Evolutionary conservation across 495 filamentous ascomycete species (phyloP).

Genomic region (Cercophora scortea): DNA sequence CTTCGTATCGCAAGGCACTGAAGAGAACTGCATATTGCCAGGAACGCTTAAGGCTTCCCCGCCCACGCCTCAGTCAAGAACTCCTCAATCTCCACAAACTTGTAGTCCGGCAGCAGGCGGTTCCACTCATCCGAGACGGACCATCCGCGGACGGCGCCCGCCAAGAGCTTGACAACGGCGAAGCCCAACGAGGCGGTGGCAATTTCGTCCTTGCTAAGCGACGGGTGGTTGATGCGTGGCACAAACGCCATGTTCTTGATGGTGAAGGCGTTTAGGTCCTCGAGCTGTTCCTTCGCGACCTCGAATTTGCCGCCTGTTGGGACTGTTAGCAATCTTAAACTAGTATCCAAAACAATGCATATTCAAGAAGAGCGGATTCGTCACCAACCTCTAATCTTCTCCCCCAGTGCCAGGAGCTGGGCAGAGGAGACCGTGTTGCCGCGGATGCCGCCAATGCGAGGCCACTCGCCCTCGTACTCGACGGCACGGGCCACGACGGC

Average conservation of each 20-base stretch:
- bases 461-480: constrained; percentile 50
- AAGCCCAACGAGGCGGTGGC: constrained; percentile 28
- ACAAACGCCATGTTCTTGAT: constrained; percentile 37
- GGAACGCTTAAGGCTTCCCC: constrained; percentile 19
- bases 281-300: constrained; percentile 34
- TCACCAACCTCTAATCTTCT: constrained; percentile 40
- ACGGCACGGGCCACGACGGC: constrained; percentile 42
- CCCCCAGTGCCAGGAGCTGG: constrained; percentile 38
- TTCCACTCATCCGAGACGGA: constrained; percentile 46
- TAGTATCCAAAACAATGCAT: background rate
- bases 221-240: constrained; percentile 31
- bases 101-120: constrained; percentile 41
- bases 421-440: constrained; percentile 35
- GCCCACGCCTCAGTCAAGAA: constrained; percentile 43
- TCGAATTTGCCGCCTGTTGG: constrained; percentile 29
- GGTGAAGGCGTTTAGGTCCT: constrained; percentile 38
- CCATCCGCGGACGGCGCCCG: constrained; percentile 21
- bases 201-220: constrained; percentile 33
- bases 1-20: too few relatives aligned
- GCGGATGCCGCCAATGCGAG: constrained; percentile 42
- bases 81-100: constrained; percentile 38
- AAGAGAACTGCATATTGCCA: background rate
- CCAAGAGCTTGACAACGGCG: constrained; percentile 26
- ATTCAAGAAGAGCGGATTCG: background rate
- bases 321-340: background rate